A percentile compares a stretch with the other conserved stretches of the same genome.
These are phyloP conservation scores for Citrus unshiu DNA, from an alignment of 345 rosid species.

Conservation along the genomic window DNA sequence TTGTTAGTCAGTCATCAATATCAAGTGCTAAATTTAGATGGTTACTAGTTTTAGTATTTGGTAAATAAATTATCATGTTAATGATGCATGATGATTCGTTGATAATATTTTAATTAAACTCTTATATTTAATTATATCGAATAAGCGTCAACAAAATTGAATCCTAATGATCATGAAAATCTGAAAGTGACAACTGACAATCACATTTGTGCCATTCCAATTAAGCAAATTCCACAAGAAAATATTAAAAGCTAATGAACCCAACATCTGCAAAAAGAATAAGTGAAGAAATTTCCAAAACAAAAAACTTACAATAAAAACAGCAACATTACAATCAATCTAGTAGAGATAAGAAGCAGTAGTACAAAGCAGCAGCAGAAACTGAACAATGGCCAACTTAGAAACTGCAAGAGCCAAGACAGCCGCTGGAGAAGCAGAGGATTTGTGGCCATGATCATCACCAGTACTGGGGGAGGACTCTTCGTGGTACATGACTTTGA, in stretches of 20 bases:
- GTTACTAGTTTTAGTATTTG: too few species aligned
- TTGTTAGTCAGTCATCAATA: too few species aligned
- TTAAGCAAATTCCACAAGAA: not conserved
- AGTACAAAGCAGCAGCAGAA: not conserved
- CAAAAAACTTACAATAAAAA: not conserved
- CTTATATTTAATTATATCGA: too few species aligned
- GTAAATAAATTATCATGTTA: too few species aligned
- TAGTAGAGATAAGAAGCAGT: slow-evolving; percentile 18
- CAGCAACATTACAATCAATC: not conserved
- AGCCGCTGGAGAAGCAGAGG: slow-evolving; percentile 15
- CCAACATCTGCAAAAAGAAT: not conserved
- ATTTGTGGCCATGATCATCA: slow-evolving; percentile 6
- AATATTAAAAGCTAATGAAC: not conserved
- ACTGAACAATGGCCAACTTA: not conserved
- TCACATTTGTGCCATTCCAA: not conserved
- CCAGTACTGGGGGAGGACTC: slow-evolving; percentile 6
- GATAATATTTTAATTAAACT: too few species aligned
- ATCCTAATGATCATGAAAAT: too few species aligned
- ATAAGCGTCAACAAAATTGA: too few species aligned
- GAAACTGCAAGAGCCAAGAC: not conserved
- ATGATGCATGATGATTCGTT: too few species aligned
- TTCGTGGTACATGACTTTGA: slow-evolving; percentile 35
- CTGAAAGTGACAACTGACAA: too few species aligned
- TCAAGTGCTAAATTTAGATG: too few species aligned
- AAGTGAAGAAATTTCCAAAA: not conserved